Base-by-base conservation (phyloP, 2,329 filamentous ascomycete genomes). In the Mollisia scopiformis region DNA sequence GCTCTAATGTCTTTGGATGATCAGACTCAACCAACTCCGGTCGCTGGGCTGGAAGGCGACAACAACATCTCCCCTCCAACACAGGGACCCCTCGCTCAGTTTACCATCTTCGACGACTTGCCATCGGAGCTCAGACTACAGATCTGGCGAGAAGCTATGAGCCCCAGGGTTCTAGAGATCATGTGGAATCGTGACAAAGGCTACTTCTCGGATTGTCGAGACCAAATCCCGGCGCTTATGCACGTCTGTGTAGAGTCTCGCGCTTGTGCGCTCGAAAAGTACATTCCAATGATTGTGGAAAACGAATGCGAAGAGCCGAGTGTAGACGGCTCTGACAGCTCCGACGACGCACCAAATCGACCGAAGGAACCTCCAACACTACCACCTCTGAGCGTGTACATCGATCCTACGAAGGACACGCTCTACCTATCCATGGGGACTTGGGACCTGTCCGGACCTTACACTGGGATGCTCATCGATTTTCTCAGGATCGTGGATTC, bases 51-150 rank as follows among this genome's bases (percentile, higher is more conserved):
- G n/a, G n/a, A n/a, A n/a, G n/a, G n/a, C n/a, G n/a, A n/a, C n/a
- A n/a, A n/a, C n/a, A n/a, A n/a, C n/a, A n/a, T n/a, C n/a, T n/a
- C n/a, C n/a, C n/a, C n/a, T n/a, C n/a, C n/a, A n/a, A n/a, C n/a
- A n/a, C n/a, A n/a, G n/a, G n/a, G n/a, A 33, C 13, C 30, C 30
- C 54, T 55, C 27, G 33, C 54, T 28, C 49, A 52, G 6, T 71
- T 71, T 60, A 55, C 59, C 14, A 16, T 55, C 35, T 70, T 71
- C 43, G 47, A 56, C 14, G 11, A 55, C 6, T 58, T 70, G 19
- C 66, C 67, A 21, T 58, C 53, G 3, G 69, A 71, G 51, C 46
- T 69, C 2, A 68, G 67, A 31, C 63, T 71, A 46, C 65, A 68
- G 35, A 68, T 66, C 30, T 70, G 66, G 67, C n/a, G 49, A 16